Evolutionary conservation across 2,329 filamentous ascomycete genomes (phyloP), one percentile per base, ranked within the genome.

Genomic region (Drechslera avenae): DNA sequence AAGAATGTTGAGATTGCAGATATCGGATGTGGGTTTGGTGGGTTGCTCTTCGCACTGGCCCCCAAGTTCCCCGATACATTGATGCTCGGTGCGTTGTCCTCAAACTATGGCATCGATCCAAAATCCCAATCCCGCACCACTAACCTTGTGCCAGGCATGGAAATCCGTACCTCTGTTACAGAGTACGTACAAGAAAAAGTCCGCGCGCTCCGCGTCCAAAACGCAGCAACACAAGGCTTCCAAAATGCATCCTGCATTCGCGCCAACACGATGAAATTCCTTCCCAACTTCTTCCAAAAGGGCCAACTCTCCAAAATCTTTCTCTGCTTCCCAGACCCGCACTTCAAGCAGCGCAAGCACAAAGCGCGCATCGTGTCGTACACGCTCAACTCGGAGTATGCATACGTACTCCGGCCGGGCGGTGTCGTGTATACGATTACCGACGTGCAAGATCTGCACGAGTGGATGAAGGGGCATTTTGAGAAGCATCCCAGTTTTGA

Each of bases 241-340:
- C 88, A 95, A 69, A 99, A 99, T 73, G 87, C 93, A 46, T 86
- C 89, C 28, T 95, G 91, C 69, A 79, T 99, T 39, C 87, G 94
- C 56, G 90, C 90, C 60, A 99, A 99, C 78, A 90, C 91, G 4
- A 99, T 99, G 94, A 99, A 99, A 73, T 99, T 97, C 75, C 80
- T 99, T n/a, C 93, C 95, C 56, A 97, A 99, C 71, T 96, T 97
- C 80, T 97, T 99, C 80, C 79, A 76, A 46, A 89, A 87, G 66
- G 80, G 77, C 12, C 92, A 97, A 71, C 84, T 99, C 12, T 84
- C 82, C 57, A 95, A 95, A 71, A 90, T 97, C 69, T 99, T 99
- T 74, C 89, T 99, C 65, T 99, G 94, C 79, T 99, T 99, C 71
- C 94, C 94, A 0, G 94, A 99, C 68, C 94, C 94, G 52, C 94